Percentiles rank a stretch among this genome's conserved stretches.
Conservation (phyloP, 2,329 filamentous ascomycete species). For the Cryphonectria naterciae region DNA sequence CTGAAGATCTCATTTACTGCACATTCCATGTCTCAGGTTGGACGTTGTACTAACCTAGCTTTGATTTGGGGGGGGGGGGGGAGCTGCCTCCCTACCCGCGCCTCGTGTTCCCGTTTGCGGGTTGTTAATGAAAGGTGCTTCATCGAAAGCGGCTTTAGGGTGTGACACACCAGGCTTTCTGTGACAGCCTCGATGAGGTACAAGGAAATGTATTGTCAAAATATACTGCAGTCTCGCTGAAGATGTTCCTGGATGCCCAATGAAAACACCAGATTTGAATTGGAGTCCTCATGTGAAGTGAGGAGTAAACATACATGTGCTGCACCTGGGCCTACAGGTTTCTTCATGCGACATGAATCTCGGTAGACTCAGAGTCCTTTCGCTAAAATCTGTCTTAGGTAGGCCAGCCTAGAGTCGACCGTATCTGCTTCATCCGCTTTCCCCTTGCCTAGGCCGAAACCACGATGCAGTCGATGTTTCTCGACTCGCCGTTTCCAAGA, state of each 20-base stretch:
- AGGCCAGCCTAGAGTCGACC: too few species aligned
- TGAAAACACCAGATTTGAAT: neutral
- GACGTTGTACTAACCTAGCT: neutral
- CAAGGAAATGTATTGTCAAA: neutral
- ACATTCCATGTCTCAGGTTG: constrained; percentile 2
- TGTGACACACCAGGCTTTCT: neutral
- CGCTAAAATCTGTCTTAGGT: too few species aligned
- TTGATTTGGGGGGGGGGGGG: neutral
- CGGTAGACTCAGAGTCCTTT: neutral
- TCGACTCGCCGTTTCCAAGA: neutral
- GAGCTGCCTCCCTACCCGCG: neutral
- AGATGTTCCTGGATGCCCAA: neutral
- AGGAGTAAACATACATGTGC: too few species aligned
- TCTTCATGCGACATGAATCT: neutral
- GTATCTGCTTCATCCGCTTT: too few species aligned
- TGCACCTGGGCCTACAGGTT: neutral
- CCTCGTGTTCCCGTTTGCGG: neutral
- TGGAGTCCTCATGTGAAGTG: neutral
- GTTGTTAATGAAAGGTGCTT: neutral
- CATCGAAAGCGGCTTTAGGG: neutral
- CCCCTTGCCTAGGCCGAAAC: too few species aligned
- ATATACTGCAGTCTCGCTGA: neutral
- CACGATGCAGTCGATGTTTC: neutral
- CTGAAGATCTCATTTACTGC: neutral
- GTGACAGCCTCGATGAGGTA: neutral